Evolutionary conservation across 495 filamentous ascomycete species (phyloP), one percentile per base, ranked within the genome.

Genomic region (Podospora australis): DNA sequence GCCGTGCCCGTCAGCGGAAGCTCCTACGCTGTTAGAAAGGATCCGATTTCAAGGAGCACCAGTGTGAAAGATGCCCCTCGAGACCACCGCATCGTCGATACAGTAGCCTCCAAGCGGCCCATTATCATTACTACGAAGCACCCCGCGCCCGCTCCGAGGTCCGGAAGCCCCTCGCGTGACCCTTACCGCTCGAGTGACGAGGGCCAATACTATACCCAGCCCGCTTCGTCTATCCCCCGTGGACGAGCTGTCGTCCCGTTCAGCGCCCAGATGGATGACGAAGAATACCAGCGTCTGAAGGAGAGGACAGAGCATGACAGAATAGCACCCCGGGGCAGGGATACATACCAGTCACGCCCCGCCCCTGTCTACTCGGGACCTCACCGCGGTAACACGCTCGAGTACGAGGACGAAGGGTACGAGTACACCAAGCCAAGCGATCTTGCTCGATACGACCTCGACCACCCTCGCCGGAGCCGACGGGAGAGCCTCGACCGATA

Each of bases 381-480:
- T 21, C 56, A 63, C 41, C 50, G 63, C 32, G 53, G 53, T 51
- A 56, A 56, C 4, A 66, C 78, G 28, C 66, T 75, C 10, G 79
- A 83, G 41, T 82, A 82, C 58, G 78, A 81, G 43, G 81, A 83
- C 30, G 72, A 81, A 32, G 80, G 80, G 1, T 88, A 82, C 57
- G 83, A 84, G 39, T 88, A 88, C 52, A 88, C 84, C 4, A 83
- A 78, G 21, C 78, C 82, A 7, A 72, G 78, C 52, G 84, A 88
- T 49, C 69, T 86, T 41, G 83, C 80, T 26, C 74, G 84, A 32
- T 80, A 80, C 38, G 84, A 88, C 49, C 55, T 79, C 45, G 79
- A 65, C 60, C 70, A 65, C 48, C 63, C 73, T 47, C 63, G 57
- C 30, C 51, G 63, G 42, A 67, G 70, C 41, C 69, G 64, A 30